These are phyloP conservation scores for Trypanosoma vivax DNA, from an alignment of 208 protist genomes.

Conservation along the genomic window DNA sequence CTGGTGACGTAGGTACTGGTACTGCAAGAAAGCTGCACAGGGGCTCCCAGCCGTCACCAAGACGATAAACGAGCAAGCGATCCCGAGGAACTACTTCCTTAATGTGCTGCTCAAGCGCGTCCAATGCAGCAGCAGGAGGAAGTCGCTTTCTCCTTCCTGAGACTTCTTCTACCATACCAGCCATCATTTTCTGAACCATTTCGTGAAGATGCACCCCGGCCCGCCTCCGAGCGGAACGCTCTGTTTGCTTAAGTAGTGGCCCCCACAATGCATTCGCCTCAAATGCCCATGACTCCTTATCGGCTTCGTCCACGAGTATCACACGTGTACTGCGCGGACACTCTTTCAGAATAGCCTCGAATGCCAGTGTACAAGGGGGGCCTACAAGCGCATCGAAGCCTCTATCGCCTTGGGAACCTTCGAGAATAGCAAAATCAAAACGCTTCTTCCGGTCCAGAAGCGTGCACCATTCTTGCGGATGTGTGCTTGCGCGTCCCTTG, in stretches of 20 bases:
- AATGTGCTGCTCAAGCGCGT: conserved; percentile 71
- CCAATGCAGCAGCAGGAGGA: conserved; percentile 38
- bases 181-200: conserved; percentile 51
- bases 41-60: conserved; percentile 70
- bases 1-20: conserved; percentile 23
- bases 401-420: neutral
- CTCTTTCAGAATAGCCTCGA: conserved; percentile 59
- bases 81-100: conserved; percentile 62
- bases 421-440: conserved; percentile 51
- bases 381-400: conserved; percentile 68
- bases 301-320: conserved; percentile 70
- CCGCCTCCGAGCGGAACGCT: conserved; percentile 18
- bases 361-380: conserved; percentile 72
- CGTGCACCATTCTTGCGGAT: conserved; percentile 74
- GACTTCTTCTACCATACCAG: conserved; percentile 23
- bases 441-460: conserved; percentile 60
- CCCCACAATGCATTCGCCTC: conserved; percentile 44
- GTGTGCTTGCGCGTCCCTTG: conserved; percentile 50
- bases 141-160: conserved; percentile 16
- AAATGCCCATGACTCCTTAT: conserved; percentile 68
- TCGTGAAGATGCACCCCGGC: conserved; percentile 28
- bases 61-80: conserved; percentile 69
- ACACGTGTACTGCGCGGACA: conserved; percentile 76
- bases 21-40: conserved; percentile 61
- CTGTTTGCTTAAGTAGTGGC: conserved; percentile 34